Base-by-base conservation (phyloP, 768 basidiomycete genomes). In the Tulasnella sp. region DNA sequence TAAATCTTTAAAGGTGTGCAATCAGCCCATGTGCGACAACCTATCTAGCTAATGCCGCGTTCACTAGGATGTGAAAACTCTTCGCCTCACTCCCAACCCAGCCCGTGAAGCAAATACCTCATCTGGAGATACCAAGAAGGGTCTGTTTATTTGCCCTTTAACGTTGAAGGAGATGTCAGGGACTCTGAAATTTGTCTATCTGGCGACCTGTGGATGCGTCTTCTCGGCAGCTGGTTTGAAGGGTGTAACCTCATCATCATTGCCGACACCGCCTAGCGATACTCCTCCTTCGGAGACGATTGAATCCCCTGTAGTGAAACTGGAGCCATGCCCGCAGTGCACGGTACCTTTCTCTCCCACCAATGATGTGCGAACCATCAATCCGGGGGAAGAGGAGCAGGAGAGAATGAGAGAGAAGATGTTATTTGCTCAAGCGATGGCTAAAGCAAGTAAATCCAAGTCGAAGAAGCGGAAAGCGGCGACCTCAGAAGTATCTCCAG, bases 141-240 rank as follows among this genome's bases (percentile, higher is more conserved):
- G 84, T 2, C 76, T 74, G 47, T 98, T 91, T 60, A 78, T 91
- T 50, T 99, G 95, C 68, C 88, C 95, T 0, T 72, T 98, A 45
- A 88, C 83, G 1, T 68, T 87, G 56, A 88, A 89, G 64, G 93
- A 95, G 67, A 96, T 96, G 90, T 90, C 88, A 58, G 95, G 95
- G 12, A 63, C 65, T 3, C 75, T 83, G 46, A 88, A 90, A 0
- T 98, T 98, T 63, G 79, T 91, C 47, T 93, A 91, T 62, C 65
- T 96, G 58, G 70, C 73, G 12, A 67, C 80, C 0, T 98, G 93
- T 59, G 91, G 91, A 13, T 92, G 89, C 63, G 88, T 90, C 28
- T 88, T 96, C 67, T 83, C 88, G 3, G 83, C 84, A 53, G 81
- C 81, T 0, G 87, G 83, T 2, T 70, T 96, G 35, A 80, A 78